phyloP scores from a whole-genome alignment of 1,284 basidiomycete genomes.

The Porphyrellus sp. region DNA sequence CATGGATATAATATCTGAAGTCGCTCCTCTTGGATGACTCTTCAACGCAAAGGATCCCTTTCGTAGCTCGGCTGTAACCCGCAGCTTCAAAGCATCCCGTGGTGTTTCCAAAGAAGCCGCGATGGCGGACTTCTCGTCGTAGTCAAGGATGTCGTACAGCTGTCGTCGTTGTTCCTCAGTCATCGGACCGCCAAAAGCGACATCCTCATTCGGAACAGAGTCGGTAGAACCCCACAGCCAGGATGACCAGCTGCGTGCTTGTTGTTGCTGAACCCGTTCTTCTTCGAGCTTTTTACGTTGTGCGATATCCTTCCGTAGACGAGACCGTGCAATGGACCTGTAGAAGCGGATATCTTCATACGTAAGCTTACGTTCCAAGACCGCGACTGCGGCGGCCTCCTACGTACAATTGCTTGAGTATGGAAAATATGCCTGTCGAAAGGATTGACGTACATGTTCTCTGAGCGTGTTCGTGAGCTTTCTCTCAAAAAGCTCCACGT shows the following conservation, averaged over 20 bases:
- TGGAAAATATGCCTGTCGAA: neutral
- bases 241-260: constrained; percentile 65
- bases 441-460: constrained; percentile 39
- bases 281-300: constrained; percentile 67
- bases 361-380: constrained; percentile 78
- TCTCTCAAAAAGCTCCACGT: constrained; percentile 87
- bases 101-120: constrained; percentile 68
- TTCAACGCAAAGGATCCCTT: constrained; percentile 86
- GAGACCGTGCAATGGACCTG: constrained; percentile 90
- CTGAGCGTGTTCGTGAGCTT: constrained; percentile 57
- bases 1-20: constrained; percentile 79
- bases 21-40: constrained; percentile 60
- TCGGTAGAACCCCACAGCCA: constrained; percentile 82
- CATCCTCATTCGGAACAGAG: constrained; percentile 43
- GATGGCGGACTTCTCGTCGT: constrained; percentile 82
- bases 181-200: constrained; percentile 64
- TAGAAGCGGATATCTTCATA: constrained; percentile 99
- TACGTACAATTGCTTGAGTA: constrained; percentile 32
- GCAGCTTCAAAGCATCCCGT: constrained; percentile 79
- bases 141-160: constrained; percentile 93
- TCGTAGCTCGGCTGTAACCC: constrained; percentile 76
- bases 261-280: constrained; percentile 55
- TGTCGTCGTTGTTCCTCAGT: constrained; percentile 92
- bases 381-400: constrained; percentile 62
- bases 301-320: constrained; percentile 82